Evolutionary conservation across 805 yeast genomes (phyloP).

Genomic region (Candida maris): DNA sequence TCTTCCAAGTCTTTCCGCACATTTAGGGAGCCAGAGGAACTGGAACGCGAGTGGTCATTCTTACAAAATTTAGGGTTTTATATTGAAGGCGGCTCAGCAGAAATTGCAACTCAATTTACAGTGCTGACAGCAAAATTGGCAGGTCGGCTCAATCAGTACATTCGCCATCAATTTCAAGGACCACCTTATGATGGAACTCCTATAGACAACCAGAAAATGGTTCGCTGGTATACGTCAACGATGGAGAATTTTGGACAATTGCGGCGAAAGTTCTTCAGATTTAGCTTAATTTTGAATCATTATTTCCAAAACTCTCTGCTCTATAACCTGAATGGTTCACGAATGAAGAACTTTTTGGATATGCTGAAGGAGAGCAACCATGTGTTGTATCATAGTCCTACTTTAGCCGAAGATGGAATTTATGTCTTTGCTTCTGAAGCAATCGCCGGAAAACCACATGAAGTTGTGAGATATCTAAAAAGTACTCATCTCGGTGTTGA

Average conservation of each 20-base stretch:
- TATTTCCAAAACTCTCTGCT: constrained; percentile 71
- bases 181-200: constrained; percentile 42
- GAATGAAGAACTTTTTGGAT: constrained; percentile 49
- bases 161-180: constrained; percentile 66
- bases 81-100: constrained; percentile 76
- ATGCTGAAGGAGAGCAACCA: constrained; percentile 64
- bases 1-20: constrained; percentile 65
- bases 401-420: constrained; percentile 68
- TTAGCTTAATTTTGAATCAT: constrained; percentile 61
- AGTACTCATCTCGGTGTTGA: constrained; percentile 53
- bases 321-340: constrained; percentile 51
- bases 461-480: constrained; percentile 41
- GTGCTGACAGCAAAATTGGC: constrained; percentile 62
- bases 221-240: constrained; percentile 64
- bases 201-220: constrained; percentile 38
- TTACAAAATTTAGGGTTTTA: constrained; percentile 72
- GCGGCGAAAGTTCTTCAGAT: constrained; percentile 79
- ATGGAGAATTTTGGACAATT: constrained; percentile 70
- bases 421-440: constrained; percentile 75
- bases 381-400: constrained; percentile 64
- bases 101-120: constrained; percentile 75
- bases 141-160: constrained; percentile 63
- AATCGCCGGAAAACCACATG: constrained; percentile 39
- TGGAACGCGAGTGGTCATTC: constrained; percentile 78
- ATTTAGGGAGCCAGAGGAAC: constrained; percentile 86